Percentiles rank a stretch among this genome's conserved stretches.
These are phyloP conservation scores for Starmera quercuum DNA, from an alignment of 805 yeast genomes.

Conservation along the genomic window DNA sequence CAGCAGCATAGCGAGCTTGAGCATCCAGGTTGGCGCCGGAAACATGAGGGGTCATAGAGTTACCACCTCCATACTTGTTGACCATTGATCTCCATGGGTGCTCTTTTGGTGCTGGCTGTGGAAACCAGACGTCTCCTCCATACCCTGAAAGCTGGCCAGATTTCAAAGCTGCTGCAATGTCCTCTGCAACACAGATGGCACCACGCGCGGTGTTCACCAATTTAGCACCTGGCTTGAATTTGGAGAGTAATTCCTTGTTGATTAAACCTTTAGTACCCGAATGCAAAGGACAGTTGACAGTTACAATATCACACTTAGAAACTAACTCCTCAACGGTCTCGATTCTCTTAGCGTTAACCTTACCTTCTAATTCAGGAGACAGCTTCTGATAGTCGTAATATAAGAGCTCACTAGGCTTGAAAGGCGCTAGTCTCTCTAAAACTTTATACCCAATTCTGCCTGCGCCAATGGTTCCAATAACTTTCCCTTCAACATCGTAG, in stretches of 20 bases:
- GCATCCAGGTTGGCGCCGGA: constrained; percentile 80
- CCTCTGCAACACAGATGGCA: constrained; percentile 66
- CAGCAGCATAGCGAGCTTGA: constrained; percentile 64
- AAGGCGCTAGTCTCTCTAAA: constrained; percentile 61
- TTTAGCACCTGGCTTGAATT: constrained; percentile 69
- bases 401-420: constrained; percentile 65
- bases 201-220: constrained; percentile 79
- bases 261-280: constrained; percentile 60
- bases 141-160: constrained; percentile 69
- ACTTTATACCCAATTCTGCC: constrained; percentile 79
- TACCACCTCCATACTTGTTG: constrained; percentile 64
- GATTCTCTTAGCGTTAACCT: constrained; percentile 53
- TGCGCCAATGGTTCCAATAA: constrained; percentile 73
- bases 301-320: constrained; percentile 60
- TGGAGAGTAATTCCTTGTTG: constrained; percentile 55
- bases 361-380: constrained; percentile 48
- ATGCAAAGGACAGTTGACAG: constrained; percentile 73
- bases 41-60: constrained; percentile 81
- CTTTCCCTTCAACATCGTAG: constrained; percentile 70
- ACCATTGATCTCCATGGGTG: constrained; percentile 73
- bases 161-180: constrained; percentile 65
- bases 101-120: constrained; percentile 74
- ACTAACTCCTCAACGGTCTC: constrained; percentile 58
- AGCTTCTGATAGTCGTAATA: constrained; percentile 72
- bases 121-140: constrained; percentile 83